Evolutionary conservation across 768 basidiomycete genomes (phyloP).

Genomic region (Serendipita indica): DNA sequence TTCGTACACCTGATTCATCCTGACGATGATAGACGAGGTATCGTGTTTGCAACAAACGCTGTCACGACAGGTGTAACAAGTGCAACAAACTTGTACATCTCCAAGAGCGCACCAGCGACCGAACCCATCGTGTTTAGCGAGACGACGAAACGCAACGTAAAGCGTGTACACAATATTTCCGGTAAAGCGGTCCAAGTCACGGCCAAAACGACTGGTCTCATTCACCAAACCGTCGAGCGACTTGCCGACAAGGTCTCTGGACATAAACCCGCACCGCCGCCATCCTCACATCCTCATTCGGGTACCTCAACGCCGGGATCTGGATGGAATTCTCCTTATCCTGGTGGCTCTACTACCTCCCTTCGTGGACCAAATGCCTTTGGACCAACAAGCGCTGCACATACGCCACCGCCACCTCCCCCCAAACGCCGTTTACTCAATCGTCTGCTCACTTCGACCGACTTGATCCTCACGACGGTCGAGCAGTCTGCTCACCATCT

Average conservation of each 20-base stretch:
- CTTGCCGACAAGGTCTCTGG: slow-evolving; percentile 36
- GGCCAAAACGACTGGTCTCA: slow-evolving; percentile 40
- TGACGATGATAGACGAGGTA: slow-evolving; percentile 37
- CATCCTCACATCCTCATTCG: not conserved
- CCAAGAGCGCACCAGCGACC: slow-evolving; percentile 37
- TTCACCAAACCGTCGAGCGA: slow-evolving; percentile 44
- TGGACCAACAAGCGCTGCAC: not conserved
- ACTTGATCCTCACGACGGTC: slow-evolving; percentile 48
- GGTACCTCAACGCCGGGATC: not conserved
- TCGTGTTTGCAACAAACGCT: slow-evolving; percentile 49
- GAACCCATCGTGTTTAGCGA: slow-evolving; percentile 46
- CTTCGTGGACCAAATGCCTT: not conserved
- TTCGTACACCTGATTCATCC: not conserved
- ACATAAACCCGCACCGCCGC: not conserved
- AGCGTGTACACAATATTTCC: slow-evolving; percentile 46
- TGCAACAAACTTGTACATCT: slow-evolving; percentile 48
- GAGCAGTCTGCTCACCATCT: slow-evolving; percentile 42
- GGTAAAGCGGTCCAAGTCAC: slow-evolving; percentile 55
- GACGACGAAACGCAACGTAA: slow-evolving; percentile 40
- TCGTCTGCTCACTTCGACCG: slow-evolving; percentile 44
- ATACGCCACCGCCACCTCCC: slow-evolving; percentile 11
- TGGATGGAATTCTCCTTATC: not conserved
- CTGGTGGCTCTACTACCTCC: not conserved
- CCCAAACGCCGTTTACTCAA: slow-evolving; percentile 20
- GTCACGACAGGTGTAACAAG: slow-evolving; percentile 45